Evolutionary conservation across 2,329 filamentous ascomycete species (phyloP), one percentile per base, ranked within the genome.

Genomic region (Alternaria sp.): DNA sequence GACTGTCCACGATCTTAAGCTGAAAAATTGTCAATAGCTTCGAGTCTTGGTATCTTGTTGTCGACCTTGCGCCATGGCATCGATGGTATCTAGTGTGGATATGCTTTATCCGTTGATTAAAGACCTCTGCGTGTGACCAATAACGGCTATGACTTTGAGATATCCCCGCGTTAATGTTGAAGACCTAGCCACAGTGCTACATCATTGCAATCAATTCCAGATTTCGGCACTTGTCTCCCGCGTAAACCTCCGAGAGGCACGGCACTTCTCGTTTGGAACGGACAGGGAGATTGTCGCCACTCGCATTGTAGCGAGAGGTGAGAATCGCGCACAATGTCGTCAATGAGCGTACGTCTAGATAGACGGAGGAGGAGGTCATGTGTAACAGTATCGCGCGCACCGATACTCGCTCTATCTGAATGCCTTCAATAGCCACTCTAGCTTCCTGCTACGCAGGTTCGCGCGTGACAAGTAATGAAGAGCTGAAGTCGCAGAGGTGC

Each of bases 41-140:
- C 13, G 32, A 19, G 45, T 40, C 26, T 25, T 43, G 23, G 40
- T 28, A 28, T 47, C 26, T 40, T 26, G 32, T 47, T 46, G 36
- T 40, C 43, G 47, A 44, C 28, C 49, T 8, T 50, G 50, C 43
- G 51, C 32, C 30, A 58, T 58, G 53, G 26, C 36, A 23, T 54
- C 55, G 49, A 58, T 52, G 36, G 43, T 17, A 15, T 23, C 21
- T 63, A 46, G 51, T 57, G 51, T 53, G 36, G 52, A 50, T 12
- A 26, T 32, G 52, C 57, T 65, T 54, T 65, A 65, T 30, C 44
- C 28, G 51, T 63, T 63, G 60, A 63, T 65, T 65, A 60, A 57
- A 25, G 7, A 36, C 36, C 45, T 43, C 30, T 15, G 21, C 9
- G n/a, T 23, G 28, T n/a, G 40, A 49, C 63, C 57, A 65, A 63